Conservation (phyloP, 2,329 filamentous ascomycete genomes). For the Ophiostoma himal-ulmi region DNA sequence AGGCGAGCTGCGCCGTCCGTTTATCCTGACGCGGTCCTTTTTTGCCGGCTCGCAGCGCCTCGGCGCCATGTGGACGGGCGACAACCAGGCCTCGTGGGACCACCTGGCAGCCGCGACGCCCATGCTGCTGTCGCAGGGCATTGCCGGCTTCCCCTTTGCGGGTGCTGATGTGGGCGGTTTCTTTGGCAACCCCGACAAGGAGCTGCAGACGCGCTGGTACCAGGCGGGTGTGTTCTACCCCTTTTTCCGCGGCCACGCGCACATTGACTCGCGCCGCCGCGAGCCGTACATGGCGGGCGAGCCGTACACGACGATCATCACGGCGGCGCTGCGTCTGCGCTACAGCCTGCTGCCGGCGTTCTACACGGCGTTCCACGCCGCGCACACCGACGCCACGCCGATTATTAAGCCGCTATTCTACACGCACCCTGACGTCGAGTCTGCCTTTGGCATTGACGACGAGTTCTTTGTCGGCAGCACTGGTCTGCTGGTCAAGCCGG, state of each 20-base stretch:
- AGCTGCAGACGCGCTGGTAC: constrained; percentile 90
- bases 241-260: constrained; percentile 94
- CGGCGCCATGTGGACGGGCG: constrained; percentile 97
- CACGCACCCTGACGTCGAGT: constrained; percentile 78
- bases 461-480: constrained; percentile 88
- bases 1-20: constrained; percentile 78
- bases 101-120: constrained; percentile 85
- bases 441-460: constrained; percentile 82
- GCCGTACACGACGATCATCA: constrained; percentile 80
- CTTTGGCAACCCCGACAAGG: constrained; percentile 92
- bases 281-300: constrained; percentile 87
- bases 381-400: constrained; percentile 73
- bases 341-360: constrained; percentile 87
- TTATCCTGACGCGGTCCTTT: constrained; percentile 88
- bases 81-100: constrained; percentile 90
- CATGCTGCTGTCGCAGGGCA: constrained; percentile 89
- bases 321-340: constrained; percentile 77
- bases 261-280: constrained; percentile 89
- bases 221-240: constrained; percentile 95
- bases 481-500: constrained; percentile 86
- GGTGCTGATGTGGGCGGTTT: constrained; percentile 96
- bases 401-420: constrained; percentile 92
- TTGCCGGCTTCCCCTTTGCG: constrained; percentile 87
- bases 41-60: constrained; percentile 84
- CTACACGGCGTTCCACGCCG: constrained; percentile 96